Evolutionary conservation across 495 filamentous ascomycete genomes (phyloP), one percentile per base, ranked within the genome.

Genomic region (Tetracladium marchalianum): DNA sequence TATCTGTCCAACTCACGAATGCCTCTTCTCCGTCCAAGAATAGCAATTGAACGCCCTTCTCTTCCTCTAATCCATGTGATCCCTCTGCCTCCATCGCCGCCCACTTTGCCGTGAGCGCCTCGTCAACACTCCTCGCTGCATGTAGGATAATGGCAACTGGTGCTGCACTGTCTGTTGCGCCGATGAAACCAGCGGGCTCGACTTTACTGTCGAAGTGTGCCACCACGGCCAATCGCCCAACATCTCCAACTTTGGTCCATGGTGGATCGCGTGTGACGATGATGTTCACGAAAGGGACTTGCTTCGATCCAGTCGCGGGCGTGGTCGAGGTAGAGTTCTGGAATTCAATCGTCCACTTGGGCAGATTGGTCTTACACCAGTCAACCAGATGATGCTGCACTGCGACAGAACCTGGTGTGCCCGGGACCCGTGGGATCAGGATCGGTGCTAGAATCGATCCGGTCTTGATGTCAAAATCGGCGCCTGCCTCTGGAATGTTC

Each of bases 11-110:
- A 1, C 48, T 52, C 35, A 75, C 57, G 62, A 95, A 97, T 1
- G 92, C 88, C 64, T 98, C 92, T 66, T 98, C 92, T 3, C 92
- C 92, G 62, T 98, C 92, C 17, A 98, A 62, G 41, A 97, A 76
- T 19, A 98, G 52, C 35, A 98, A 80, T 70, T 97, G 92, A 27
- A 98, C 74, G 6, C 92, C 92, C 56, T 77, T 79, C 44, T 85
- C 78, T 53, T 84, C 82, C 18, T 82, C 81, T 11, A 85, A 46
- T 9, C 62, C 66, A 10, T 62, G 62, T 16, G 70, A 60, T 11
- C 75, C 79, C 11, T 81, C 65, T 27, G 66, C 73, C 48, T 74
- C 54, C 78, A 88, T 85, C 15, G 68, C 72, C 22, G 75, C 73
- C 85, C 92, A 93, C 66, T 88, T 90, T 63, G 72, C 71, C 11